Evolutionary conservation across 164 flowering plant genomes (phyloP).

Genomic region (Umbilicus rupestris): DNA sequence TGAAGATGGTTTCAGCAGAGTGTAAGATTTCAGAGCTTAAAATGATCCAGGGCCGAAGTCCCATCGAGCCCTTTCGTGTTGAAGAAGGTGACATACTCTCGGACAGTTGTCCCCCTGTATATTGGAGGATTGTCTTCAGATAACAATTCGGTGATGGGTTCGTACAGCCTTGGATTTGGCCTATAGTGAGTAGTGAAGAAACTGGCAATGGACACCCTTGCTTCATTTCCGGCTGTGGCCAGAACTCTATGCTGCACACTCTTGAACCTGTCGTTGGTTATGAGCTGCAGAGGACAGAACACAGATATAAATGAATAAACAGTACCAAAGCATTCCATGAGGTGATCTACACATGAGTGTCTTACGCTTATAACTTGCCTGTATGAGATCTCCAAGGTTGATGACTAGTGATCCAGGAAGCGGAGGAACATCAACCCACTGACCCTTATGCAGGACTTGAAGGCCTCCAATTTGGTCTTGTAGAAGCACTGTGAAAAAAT

Average conservation of each 20-base stretch:
- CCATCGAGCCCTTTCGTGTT: conserved; percentile 1
- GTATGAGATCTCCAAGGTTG: conserved; percentile 12
- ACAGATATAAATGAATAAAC: neutral
- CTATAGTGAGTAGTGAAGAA: conserved; percentile 6
- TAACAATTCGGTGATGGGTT: conserved; percentile 5
- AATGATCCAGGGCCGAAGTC: neutral
- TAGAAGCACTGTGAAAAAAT: conserved; percentile 7
- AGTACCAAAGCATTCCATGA: neutral
- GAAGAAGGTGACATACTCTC: neutral
- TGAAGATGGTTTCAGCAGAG: neutral
- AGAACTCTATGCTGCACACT: conserved; percentile 11
- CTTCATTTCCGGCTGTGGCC: neutral
- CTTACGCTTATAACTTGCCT: neutral
- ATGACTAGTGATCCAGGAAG: conserved; percentile 7
- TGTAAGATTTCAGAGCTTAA: neutral
- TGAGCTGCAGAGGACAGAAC: neutral
- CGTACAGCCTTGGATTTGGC: conserved; percentile 1
- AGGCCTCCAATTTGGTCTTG: conserved; percentile 13
- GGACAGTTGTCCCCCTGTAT: neutral
- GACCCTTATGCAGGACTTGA: conserved; percentile 6
- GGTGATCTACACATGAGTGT: too few species aligned
- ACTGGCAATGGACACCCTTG: conserved; percentile 7
- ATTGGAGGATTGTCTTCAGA: conserved; percentile 8
- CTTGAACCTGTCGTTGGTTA: conserved; percentile 10
- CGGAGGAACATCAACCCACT: conserved; percentile 11